phyloP scores from a whole-genome alignment of 2,329 filamentous ascomycete species.

The Rhexocercosporidium sp. region DNA sequence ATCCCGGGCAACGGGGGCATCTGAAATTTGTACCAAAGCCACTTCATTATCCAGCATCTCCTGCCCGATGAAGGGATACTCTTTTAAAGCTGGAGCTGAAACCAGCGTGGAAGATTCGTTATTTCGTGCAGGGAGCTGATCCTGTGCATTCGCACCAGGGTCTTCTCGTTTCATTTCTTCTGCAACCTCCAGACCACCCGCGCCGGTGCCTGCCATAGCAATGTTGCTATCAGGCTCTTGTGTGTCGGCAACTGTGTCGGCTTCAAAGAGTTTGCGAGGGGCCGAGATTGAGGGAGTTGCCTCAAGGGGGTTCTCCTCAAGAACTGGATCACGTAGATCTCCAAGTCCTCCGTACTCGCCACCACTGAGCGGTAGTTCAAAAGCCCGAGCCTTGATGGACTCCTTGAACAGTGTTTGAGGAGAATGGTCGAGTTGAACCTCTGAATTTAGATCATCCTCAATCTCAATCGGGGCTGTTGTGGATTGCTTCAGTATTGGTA shows the following conservation, averaged over 20 bases:
- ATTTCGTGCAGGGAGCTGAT: not conserved
- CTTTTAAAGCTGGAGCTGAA: not conserved
- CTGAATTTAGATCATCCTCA: not conserved
- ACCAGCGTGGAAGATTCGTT: not conserved
- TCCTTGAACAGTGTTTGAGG: not conserved
- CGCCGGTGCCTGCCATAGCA: not conserved
- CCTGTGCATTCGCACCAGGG: not conserved
- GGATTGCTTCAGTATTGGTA: not conserved
- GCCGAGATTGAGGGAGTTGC: not conserved
- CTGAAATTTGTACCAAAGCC: not conserved
- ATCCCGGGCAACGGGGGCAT: not conserved
- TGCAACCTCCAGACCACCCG: not conserved
- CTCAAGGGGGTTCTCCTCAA: not conserved
- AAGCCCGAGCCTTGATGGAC: too few relatives aligned
- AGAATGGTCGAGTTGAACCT: not conserved
- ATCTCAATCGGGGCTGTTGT: not conserved
- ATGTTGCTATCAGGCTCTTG: not conserved
- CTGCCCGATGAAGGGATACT: not conserved
- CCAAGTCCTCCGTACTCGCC: too few relatives aligned
- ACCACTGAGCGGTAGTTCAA: too few relatives aligned
- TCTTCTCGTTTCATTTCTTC: not conserved
- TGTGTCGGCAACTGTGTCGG: not conserved
- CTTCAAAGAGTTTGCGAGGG: not conserved
- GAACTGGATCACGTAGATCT: not conserved
- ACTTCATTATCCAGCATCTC: not conserved